Evolutionary conservation across 2,329 filamentous ascomycete species (phyloP).

Genomic region (Talaromyces funiculosus): DNA sequence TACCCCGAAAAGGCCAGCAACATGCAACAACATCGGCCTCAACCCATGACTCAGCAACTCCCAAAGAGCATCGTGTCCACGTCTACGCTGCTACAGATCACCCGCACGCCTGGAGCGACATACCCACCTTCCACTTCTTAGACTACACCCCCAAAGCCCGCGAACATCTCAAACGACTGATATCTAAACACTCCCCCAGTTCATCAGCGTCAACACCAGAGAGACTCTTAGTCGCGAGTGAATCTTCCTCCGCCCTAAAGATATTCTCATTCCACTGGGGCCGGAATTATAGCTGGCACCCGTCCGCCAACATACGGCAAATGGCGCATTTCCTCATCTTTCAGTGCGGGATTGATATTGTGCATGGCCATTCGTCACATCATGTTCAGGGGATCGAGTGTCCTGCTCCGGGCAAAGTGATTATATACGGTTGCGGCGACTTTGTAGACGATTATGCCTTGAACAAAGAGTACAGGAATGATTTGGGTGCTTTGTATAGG

Average conservation of each 20-base stretch:
- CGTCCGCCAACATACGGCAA: slow-evolving; percentile 24
- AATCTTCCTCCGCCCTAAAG: slow-evolving; percentile 24
- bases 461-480: slow-evolving; percentile 31
- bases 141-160: slow-evolving; percentile 27
- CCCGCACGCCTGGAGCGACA: slow-evolving; percentile 27
- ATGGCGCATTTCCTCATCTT: slow-evolving; percentile 38
- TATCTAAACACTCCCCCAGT: slow-evolving; percentile 5
- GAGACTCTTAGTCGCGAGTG: neutral
- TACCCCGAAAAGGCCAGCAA: slow-evolving; percentile 15
- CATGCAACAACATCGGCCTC: neutral
- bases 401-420: slow-evolving; percentile 28
- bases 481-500: slow-evolving; percentile 37
- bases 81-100: slow-evolving; percentile 36
- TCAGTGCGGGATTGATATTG: slow-evolving; percentile 38
- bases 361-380: slow-evolving; percentile 39
- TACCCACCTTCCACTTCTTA: slow-evolving; percentile 33
- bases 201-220: no score
- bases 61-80: slow-evolving; percentile 22
- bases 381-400: slow-evolving; percentile 39
- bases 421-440: slow-evolving; percentile 40
- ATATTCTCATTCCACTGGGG: slow-evolving; percentile 40
- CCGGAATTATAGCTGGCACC: slow-evolving; percentile 36
- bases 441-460: slow-evolving; percentile 41
- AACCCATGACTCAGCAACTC: neutral
- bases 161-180: slow-evolving; percentile 19